Evolutionary conservation across 345 rosid species (phyloP), one percentile per base, ranked within the genome.

Genomic region (Dimocarpus longan): DNA sequence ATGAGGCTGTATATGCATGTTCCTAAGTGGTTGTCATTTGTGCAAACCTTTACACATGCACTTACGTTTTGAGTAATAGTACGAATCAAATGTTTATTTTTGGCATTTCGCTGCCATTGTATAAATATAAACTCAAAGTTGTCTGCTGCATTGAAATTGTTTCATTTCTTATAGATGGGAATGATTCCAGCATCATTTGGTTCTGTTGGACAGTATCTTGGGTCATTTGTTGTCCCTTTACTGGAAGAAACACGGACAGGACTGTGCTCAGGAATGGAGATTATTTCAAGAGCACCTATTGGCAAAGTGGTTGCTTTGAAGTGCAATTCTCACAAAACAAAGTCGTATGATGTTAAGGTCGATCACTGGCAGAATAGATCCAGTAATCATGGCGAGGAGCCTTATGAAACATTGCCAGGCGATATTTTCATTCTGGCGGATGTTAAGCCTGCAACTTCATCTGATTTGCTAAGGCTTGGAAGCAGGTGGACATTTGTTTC

Each of bases 171-270:
- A 0, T 59, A 86, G 91, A 85, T 87, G 60, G 71, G 68, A 2
- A 78, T 26, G 70, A 87, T 89, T 68, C 86, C 90, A 2, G 72
- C 39, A 10, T 4, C 69, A 19, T 87, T 89, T 78, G 37, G 40
- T 44, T 85, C 87, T 0, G 79, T 66, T 37, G 28, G 12, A 21
- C 72, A 70, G 16, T 89, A 87, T 84, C 57, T 85, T 5, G 15
- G 68, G 44, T 81, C 88, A 0, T 89, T 57, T 71, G 22, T 77
- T 12, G 19, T 44, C 39, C 89, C 92, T 10, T 66, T 89, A 42
- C 50, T 89, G 73, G 92, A 89, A 28, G 92, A 89, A 77, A 84
- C 89, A 1, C 74, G 90, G 16, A 78, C 87, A 1, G 59, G 42
- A 9, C 59, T 89, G 22, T 24, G 11, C 67, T 87, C 89, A 5